Conservation (phyloP, 805 yeast genomes). For the Kurtzmaniella fragi region DNA sequence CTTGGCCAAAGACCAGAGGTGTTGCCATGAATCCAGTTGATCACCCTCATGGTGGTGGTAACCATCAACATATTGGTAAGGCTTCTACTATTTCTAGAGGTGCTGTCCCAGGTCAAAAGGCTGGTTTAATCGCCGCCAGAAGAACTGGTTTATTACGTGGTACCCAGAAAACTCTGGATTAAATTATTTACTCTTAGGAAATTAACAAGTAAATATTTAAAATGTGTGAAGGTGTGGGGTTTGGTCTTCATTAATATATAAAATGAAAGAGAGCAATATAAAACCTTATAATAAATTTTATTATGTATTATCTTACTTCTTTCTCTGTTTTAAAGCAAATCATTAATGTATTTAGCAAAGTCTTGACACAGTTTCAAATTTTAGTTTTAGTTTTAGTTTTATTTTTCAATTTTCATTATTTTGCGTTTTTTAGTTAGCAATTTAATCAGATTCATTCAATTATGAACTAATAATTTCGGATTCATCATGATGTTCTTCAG, state of each 20-base stretch:
- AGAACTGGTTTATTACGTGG: constrained; percentile 37
- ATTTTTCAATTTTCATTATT: too few relatives aligned
- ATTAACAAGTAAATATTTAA: too few relatives aligned
- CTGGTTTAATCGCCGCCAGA: constrained; percentile 36
- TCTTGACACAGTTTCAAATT: too few relatives aligned
- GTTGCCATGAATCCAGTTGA: constrained; percentile 99
- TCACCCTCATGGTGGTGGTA: constrained; percentile 99
- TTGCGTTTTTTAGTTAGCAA: too few relatives aligned
- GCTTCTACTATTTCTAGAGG: constrained; percentile 38
- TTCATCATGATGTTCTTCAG: too few relatives aligned
- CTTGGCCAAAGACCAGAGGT: constrained; percentile 99
- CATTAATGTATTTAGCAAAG: too few relatives aligned
- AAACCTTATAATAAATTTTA: too few relatives aligned
- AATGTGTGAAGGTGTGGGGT: constrained; percentile 2
- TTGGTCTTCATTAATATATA: constrained; percentile 3
- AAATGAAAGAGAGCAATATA: constrained; percentile 2
- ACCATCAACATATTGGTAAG: constrained; percentile 35
- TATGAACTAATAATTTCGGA: too few relatives aligned
- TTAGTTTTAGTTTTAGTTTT: too few relatives aligned
- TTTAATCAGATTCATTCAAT: too few relatives aligned
- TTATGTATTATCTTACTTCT: not conserved
- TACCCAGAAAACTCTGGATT: constrained; percentile 34
- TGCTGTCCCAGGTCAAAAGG: constrained; percentile 37
- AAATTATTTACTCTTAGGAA: constrained; percentile 11
- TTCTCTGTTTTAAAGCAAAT: not conserved